A percentile compares a stretch with the other conserved stretches of the same genome.
Evolutionary conservation across 306 rosid genomes (phyloP).

Genomic region (Medicago lupulina): DNA sequence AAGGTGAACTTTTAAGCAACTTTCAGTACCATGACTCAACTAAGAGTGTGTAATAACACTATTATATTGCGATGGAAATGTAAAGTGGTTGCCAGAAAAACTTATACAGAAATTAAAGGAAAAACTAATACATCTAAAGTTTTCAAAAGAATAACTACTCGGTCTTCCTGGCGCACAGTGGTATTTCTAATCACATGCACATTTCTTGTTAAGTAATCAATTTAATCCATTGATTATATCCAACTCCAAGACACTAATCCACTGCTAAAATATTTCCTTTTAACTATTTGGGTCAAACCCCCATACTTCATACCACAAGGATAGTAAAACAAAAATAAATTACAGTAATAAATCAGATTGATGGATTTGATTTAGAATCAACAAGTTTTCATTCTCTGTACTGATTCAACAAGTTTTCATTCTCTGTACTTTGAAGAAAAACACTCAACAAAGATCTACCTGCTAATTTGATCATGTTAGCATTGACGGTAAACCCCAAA

Average conservation of each 20-base stretch:
- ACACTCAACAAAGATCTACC: constrained; percentile 52
- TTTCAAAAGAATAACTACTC: neutral
- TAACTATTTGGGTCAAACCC: constrained; percentile 32
- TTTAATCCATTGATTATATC: neutral
- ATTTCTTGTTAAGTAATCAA: neutral
- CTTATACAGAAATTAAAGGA: neutral
- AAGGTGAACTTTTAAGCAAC: neutral
- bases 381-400: constrained; percentile 44
- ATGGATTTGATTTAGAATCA: constrained; percentile 38
- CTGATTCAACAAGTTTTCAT: constrained; percentile 42
- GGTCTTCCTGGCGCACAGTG: neutral
- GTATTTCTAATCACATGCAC: constrained; percentile 15
- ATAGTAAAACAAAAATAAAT: constrained; percentile 23
- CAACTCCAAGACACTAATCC: neutral
- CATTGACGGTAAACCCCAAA: constrained; percentile 42
- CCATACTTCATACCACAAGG: constrained; percentile 16
- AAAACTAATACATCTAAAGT: neutral
- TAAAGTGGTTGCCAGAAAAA: neutral
- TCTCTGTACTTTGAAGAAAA: constrained; percentile 42
- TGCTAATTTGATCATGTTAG: constrained; percentile 46
- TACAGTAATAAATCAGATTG: constrained; percentile 34
- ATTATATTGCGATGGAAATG: neutral
- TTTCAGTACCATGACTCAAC: neutral
- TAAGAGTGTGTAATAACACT: neutral
- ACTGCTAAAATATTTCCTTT: constrained; percentile 30